Evolutionary conservation across 148 eudicot species (phyloP), one percentile per base, ranked within the genome.

Genomic region (Camellia japonica): DNA sequence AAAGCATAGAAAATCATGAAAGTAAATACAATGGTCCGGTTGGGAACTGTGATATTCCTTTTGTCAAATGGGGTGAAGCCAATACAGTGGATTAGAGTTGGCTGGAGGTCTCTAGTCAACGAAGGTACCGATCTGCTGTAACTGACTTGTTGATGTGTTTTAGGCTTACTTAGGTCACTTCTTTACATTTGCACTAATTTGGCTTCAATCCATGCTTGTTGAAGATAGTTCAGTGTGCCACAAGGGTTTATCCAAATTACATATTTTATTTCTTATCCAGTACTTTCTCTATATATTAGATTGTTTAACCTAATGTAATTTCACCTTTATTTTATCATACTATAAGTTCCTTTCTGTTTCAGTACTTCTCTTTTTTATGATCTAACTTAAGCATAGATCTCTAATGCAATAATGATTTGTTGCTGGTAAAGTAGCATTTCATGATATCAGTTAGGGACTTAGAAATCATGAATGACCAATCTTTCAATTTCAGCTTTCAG

Each of bases 401-500:
- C 18, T 23, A 30, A 49, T 23, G 44, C 44, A 30, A 38, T 30
- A 67, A 77, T 18, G 61, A 30, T 18, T 78, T 52, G 49, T 51
- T 56, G 3, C 20, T 42, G 42, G 42, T 51, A 5, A 78, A 64
- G 10, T 71, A 38, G 15, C 18, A 43, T 68, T 42, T 43, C 5
- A 49, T 72, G 19, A 51, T 23, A 46, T 23, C 41, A 49, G 44
- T 49, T 49, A 46, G 51, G 51, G 20, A 64, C 23, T 6, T 67
- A 38, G 72, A 52, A 54, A 67, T 38, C 44, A 52, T 78, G 60
- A 54, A 51, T 77, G 59, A 54, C 64, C 78, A 60, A 59, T 74
- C 30, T 73, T 70, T 71, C 55, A 30, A 46, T 82, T 82, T 80
- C 97, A 95, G 98, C 87, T 91, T 76, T 91, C 98, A 52, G 90